Evolutionary conservation across 257 asterid species (phyloP).

Genomic region (Lycium ferocissimum): DNA sequence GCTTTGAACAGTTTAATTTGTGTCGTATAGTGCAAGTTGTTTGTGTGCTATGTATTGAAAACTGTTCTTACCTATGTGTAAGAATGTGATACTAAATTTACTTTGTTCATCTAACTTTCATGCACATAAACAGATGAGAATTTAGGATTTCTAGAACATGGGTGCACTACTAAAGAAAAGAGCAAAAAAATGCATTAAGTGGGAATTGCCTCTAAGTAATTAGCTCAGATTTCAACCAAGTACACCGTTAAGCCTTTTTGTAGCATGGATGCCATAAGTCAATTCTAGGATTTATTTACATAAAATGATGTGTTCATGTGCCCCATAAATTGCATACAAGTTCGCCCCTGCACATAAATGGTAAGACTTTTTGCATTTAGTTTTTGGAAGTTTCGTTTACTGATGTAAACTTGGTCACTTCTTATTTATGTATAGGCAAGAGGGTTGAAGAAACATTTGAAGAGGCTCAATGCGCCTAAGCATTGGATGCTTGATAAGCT

Average conservation of each 20-base stretch:
- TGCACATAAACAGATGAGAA: neutral
- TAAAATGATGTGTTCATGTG: too few species aligned
- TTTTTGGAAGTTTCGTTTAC: neutral
- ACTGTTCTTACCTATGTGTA: neutral
- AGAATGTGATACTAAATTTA: neutral
- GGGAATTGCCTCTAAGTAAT: too few species aligned
- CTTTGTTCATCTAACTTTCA: neutral
- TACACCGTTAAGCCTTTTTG: too few species aligned
- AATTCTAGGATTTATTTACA: too few species aligned
- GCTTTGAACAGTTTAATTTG: neutral
- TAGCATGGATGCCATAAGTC: too few species aligned
- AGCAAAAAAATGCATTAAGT: too few species aligned
- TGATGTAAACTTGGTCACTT: neutral
- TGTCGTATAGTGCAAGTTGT: neutral
- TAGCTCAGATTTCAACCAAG: too few species aligned
- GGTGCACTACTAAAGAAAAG: too few species aligned
- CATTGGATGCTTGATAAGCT: conserved; percentile 55
- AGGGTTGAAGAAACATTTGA: conserved; percentile 52
- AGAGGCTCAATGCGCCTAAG: conserved; percentile 56
- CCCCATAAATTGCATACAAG: too few species aligned
- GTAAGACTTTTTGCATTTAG: neutral
- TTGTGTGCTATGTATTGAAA: too few species aligned
- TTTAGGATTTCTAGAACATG: too few species aligned
- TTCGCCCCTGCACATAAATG: too few species aligned
- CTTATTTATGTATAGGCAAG: conserved; percentile 38